A percentile compares a stretch with the other conserved stretches of the same genome.
phyloP scores from a whole-genome alignment of 148 eudicot species.

The Fagopyrum homotropicum region DNA sequence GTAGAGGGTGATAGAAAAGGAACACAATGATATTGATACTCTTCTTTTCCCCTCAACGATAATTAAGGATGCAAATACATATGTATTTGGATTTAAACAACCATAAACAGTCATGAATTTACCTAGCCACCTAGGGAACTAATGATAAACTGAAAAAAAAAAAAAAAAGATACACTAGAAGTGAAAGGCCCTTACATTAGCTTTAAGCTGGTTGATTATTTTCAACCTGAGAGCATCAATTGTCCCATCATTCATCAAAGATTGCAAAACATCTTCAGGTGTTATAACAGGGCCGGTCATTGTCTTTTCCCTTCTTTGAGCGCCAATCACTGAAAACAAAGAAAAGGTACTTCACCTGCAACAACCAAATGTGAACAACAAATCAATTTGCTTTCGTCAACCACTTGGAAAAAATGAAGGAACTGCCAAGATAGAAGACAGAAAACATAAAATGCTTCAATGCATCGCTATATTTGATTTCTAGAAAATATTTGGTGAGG shows the following conservation, averaged over 20 bases:
- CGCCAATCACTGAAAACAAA: not conserved
- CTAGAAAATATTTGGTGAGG: no score
- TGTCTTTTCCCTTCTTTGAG: not conserved
- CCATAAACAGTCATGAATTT: not conserved
- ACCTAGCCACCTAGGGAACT: not conserved
- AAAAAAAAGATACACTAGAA: not conserved
- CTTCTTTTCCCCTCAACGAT: not conserved
- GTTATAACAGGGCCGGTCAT: conserved; percentile 58
- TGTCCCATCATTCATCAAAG: conserved; percentile 90
- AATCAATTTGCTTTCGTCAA: not conserved
- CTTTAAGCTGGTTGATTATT: conserved; percentile 92
- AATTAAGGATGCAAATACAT: not conserved
- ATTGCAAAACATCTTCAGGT: conserved; percentile 79
- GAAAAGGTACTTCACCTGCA: not conserved
- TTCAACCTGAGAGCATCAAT: conserved; percentile 76
- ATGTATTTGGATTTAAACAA: not conserved
- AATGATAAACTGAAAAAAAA: not conserved
- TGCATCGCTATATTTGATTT: not conserved
- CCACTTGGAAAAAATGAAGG: not conserved
- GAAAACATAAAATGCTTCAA: not conserved
- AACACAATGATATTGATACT: not conserved
- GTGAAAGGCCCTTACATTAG: conserved; percentile 46
- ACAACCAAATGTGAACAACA: not conserved
- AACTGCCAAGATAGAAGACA: not conserved
- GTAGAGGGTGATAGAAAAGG: not conserved